Evolutionary conservation across 2,329 filamentous ascomycete species (phyloP).

Genomic region (Cladophialophora psammophila): DNA sequence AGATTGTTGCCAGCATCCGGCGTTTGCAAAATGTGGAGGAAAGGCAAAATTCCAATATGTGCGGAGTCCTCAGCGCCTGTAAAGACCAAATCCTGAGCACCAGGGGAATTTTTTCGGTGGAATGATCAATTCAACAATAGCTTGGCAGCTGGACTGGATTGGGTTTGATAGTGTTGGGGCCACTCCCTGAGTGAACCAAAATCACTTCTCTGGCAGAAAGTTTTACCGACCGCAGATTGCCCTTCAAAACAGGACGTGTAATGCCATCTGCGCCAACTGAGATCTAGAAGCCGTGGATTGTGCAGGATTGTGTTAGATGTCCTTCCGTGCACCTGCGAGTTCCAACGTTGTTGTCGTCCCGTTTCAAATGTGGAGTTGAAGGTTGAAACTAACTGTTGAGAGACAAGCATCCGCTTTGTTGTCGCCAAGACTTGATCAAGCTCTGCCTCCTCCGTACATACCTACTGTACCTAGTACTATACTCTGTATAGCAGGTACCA

Average conservation of each 20-base stretch:
- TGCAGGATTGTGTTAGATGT: neutral
- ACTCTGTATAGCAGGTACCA: too few relatives aligned
- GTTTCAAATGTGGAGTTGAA: neutral
- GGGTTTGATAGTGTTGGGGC: constrained; percentile 5
- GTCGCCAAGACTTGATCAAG: too few relatives aligned
- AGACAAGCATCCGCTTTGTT: too few relatives aligned
- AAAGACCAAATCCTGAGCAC: constrained; percentile 4
- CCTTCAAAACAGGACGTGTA: neutral
- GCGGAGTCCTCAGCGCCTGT: neutral
- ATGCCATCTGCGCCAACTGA: neutral
- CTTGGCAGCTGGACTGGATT: constrained; percentile 1
- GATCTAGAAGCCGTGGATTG: neutral
- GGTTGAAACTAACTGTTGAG: neutral
- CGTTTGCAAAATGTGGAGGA: neutral
- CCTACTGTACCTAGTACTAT: too few relatives aligned
- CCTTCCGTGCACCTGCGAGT: too few relatives aligned
- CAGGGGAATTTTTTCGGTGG: neutral
- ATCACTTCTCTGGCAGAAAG: constrained; percentile 9
- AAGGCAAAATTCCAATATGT: constrained; percentile 1
- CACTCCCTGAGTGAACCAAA: neutral
- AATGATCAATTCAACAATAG: constrained; percentile 1
- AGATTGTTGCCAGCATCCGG: constrained; percentile 4
- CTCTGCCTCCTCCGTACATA: too few relatives aligned
- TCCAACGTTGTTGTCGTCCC: neutral
- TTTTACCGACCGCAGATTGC: constrained; percentile 10